These are phyloP conservation scores for Kwoniella newhampshirensis DNA, from an alignment of 768 basidiomycete genomes.

Conservation along the genomic window DNA sequence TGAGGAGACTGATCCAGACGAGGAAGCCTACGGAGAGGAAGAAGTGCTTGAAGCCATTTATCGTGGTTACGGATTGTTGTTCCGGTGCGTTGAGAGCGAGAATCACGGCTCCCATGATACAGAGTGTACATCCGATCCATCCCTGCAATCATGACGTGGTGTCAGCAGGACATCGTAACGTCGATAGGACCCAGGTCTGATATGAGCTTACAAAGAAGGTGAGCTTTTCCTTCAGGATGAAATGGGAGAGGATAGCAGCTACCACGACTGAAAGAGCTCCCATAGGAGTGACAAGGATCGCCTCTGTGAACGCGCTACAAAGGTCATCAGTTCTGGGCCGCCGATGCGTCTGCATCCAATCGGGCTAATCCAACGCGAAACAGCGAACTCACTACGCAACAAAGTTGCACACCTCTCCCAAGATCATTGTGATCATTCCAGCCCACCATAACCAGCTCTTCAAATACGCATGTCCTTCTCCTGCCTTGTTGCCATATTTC, in stretches of 20 bases:
- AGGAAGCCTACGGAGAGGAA: slow-evolving; percentile 85
- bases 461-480: slow-evolving; percentile 89
- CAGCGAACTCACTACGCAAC: slow-evolving; percentile 51
- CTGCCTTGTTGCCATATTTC: slow-evolving; percentile 58
- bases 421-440: slow-evolving; percentile 93
- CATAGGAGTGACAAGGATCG: slow-evolving; percentile 92
- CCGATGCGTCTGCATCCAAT: not conserved
- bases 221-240: slow-evolving; percentile 89
- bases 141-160: slow-evolving; percentile 56
- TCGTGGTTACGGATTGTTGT: slow-evolving; percentile 50
- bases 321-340: not conserved
- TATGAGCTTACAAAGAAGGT: slow-evolving; percentile 67
- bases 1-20: slow-evolving; percentile 60
- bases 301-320: slow-evolving; percentile 87
- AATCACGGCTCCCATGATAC: slow-evolving; percentile 81
- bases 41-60: slow-evolving; percentile 66
- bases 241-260: slow-evolving; percentile 85
- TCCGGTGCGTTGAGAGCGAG: slow-evolving; percentile 75
- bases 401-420: slow-evolving; percentile 60
- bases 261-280: slow-evolving; percentile 95
- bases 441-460: slow-evolving; percentile 91
- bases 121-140: slow-evolving; percentile 89
- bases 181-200: not conserved
- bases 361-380: no score
- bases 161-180: not conserved